Evolutionary conservation across 2,329 filamentous ascomycete species (phyloP).

Genomic region (Pseudopithomyces chartarum): DNA sequence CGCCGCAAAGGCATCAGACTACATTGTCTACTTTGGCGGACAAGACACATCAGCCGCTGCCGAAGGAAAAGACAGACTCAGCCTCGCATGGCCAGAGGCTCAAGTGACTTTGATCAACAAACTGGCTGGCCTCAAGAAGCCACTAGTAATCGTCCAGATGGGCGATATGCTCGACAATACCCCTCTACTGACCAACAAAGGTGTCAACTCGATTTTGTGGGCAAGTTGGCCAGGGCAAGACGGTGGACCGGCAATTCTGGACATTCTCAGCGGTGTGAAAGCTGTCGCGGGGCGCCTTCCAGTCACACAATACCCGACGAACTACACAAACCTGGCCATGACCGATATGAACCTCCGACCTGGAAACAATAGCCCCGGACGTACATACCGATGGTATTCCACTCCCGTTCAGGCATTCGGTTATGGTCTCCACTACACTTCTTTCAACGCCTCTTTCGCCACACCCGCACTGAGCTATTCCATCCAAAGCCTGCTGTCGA

Average conservation of each 20-base stretch:
- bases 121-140: constrained; percentile 55
- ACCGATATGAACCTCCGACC: constrained; percentile 63
- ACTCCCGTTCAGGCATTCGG: constrained; percentile 57
- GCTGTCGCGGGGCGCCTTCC: constrained; percentile 59
- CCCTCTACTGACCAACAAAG: constrained; percentile 50
- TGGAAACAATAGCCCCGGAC: constrained; percentile 52
- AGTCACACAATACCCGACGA: constrained; percentile 61
- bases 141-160: constrained; percentile 59
- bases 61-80: constrained; percentile 58
- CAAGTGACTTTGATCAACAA: constrained; percentile 59
- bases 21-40: constrained; percentile 62
- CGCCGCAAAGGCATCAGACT: constrained; percentile 52
- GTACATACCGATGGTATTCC: constrained; percentile 65
- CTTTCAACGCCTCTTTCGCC: background rate
- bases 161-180: constrained; percentile 56
- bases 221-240: constrained; percentile 65
- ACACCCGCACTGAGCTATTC: background rate
- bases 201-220: constrained; percentile 53
- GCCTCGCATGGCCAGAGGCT: constrained; percentile 58
- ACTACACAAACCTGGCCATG: constrained; percentile 59
- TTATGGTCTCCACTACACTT: constrained; percentile 48
- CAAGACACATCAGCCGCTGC: constrained; percentile 59
- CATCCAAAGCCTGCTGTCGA: background rate
- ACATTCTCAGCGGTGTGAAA: constrained; percentile 58
- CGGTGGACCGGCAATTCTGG: constrained; percentile 61